Evolutionary conservation across 352 stramenopile species (phyloP), one percentile per base, ranked within the genome.

Genomic region (Phytophthora cajani): DNA sequence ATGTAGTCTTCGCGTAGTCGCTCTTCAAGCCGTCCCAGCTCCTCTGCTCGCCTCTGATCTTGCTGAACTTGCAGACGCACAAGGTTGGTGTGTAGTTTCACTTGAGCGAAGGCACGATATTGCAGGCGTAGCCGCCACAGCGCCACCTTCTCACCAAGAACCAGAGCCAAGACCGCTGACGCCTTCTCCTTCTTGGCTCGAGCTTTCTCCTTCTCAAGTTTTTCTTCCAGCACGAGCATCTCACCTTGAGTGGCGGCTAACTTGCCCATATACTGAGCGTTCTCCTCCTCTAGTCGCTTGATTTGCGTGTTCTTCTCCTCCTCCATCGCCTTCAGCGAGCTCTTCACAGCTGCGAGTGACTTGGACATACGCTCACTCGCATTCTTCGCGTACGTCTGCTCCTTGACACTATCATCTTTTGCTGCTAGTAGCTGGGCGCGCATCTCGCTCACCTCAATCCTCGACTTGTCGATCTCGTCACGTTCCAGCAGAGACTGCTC

Each of bases 401-500:
- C 84, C 38, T 89, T 91, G 14, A 78, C 33, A 4, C 66, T 65
- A 9, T 91, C 85, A 55, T 93, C 85, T 12, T 71, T 77, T 0
- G 83, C 79, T 21, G 68, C 47, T 2, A 84, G 49, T 0, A 92
- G 63, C 27, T 87, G 79, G 0, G 75, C 67, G 3, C 75, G 73
- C 61, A 90, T 75, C 19, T 92, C 81, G 10, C 60, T 78, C 30
- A 83, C 40, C 32, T 89, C 77, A 8, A 90, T 76, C 1, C 81
- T 63, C 3, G 67, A 61, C 55, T 90, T 85, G 44, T 93, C 87
- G 11, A 91, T 58, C 32, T 91, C 85, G 21, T 92, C 85, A 5
- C 83, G 84, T 23, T 89, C 82, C 8, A 89, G 8, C n/a, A 92
- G 44, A 2, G 74, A 71, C 44, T 92, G 82, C 44, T 94, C 87